Base-by-base conservation (phyloP, 2,329 filamentous ascomycete species). In the Colletotrichum lini region DNA sequence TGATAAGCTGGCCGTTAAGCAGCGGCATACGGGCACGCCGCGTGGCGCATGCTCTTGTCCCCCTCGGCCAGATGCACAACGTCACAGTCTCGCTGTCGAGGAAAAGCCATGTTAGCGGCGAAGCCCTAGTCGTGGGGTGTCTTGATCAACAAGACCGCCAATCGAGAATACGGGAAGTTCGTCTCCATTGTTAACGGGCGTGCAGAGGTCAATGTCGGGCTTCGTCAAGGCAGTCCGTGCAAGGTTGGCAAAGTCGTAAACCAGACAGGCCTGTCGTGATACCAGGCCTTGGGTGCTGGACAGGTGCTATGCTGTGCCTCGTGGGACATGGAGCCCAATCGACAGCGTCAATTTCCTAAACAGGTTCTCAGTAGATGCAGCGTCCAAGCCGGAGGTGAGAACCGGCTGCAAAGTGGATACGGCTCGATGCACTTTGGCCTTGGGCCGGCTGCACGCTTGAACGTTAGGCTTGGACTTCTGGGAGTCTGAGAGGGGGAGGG, bases 341-440 rank as follows among this genome's bases (percentile, higher is more conserved):
- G 53, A 63, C 58, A 45, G 45, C 49, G 65, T 44, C 45, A 65
- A 38, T 68, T 58, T 58, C 69, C 65, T 68, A 71, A 71, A 71
- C 69, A 59, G 53, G 69, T 63, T 69, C 69, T 58, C 26, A 69
- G 69, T 65, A 72, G 63, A 71, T 68, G 65, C 65, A 72, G 18
- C 47, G 59, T 53, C 23, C 40, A 44, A 21, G 52, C 69, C 65
- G 59, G 65, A 69, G 35, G 49, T 69, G 65, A 59, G 69, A 60
- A 54, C 65, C 65, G 65, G 65, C 58, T 64, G 59, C 21, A 56
- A 59, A 72, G 69, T 72, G 69, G 69, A 64, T 61, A 69, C 66
- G 26, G 26, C 44, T 64, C 40, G 65, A 69, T 63, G 65, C 65
- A 71, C 65, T 58, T 58, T 57, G 65, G 49, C 35, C 57, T 62